A percentile compares a stretch with the other conserved stretches of the same genome.
Evolutionary conservation across 179 eudicot genomes (phyloP).

Genomic region (Carnegiea gigantea): DNA sequence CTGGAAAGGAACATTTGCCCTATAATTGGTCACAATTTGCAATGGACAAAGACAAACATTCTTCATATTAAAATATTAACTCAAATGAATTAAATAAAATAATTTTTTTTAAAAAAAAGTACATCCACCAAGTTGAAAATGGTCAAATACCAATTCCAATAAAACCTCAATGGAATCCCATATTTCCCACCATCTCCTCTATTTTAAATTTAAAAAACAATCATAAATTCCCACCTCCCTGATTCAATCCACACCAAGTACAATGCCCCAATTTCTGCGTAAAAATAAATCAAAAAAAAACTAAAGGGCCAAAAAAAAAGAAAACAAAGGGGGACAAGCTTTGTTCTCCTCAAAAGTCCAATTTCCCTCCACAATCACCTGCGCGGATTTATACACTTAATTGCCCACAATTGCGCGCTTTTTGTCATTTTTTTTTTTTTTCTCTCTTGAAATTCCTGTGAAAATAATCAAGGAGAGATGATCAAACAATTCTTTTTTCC

Average conservation of each 20-base stretch:
- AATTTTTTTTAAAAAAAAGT: not conserved
- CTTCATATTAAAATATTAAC: slow-evolving; percentile 8
- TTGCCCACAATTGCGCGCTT: slow-evolving; percentile 37
- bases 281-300: slow-evolving; percentile 4
- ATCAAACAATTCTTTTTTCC: not conserved
- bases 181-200: not conserved
- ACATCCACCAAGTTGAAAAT: slow-evolving; percentile 29
- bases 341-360: slow-evolving; percentile 15
- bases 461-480: slow-evolving; percentile 19
- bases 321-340: slow-evolving; percentile 7
- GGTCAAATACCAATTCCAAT: slow-evolving; percentile 25
- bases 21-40: slow-evolving; percentile 9
- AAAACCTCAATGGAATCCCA: slow-evolving; percentile 22
- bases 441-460: slow-evolving; percentile 8
- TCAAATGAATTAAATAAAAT: slow-evolving; percentile 1
- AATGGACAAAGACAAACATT: slow-evolving; percentile 17
- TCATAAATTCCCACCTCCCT: slow-evolving; percentile 22
- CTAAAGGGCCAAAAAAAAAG: not conserved
- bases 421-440: not conserved
- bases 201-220: not conserved
- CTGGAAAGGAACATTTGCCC: slow-evolving; percentile 22
- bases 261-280: slow-evolving; percentile 17
- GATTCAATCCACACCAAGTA: slow-evolving; percentile 30
- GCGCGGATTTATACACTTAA: slow-evolving; percentile 43
- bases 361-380: slow-evolving; percentile 25